Base-by-base conservation (phyloP, 257 asterid genomes). In the Przewalskia tangutica region DNA sequence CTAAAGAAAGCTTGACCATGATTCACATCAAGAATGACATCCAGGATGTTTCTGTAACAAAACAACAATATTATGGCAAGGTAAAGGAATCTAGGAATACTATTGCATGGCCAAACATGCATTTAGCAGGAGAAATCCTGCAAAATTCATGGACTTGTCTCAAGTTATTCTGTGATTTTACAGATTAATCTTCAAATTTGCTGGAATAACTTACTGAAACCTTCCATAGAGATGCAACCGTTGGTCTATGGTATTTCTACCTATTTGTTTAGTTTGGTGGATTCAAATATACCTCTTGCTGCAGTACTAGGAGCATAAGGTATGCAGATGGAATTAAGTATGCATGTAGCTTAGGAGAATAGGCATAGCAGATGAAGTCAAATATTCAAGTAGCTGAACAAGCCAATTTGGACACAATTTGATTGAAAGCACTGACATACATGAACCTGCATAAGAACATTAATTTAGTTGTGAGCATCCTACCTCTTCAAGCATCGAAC, bases 401-500 rank as follows among this genome's bases (percentile, higher is more conserved):
- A 75, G 23, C 80, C 62, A 48, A 75, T 50, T 75, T 51, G 46
- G 80, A 32, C 46, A 50, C 62, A 34, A 50, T 50, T 23, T 75
- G 80, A 75, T 50, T 50, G 60, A 50, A 27, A 75, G 23, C 62
- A 75, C 80, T 3, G 27, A 75, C 62, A 75, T 27, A 27, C 8
- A 63, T 63, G 42, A 63, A 63, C 38, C n/a, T 63, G 2, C 70
- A 63, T 27, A 75, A 75, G 80, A 50, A 48, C 48, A 23, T 87
- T 14, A 75, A 75, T 7, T 23, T 23, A 23, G 27, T 23, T 81
- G 83, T 11, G 85, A 82, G 82, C 56, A 79, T 44, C 48, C 56
- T 83, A 94, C 99, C 97, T 96, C 99, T 88, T 96, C 99, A 77
- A 96, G 99, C 98, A 96, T 96, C 65, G 97, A 92, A 84, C 99